These are phyloP conservation scores for Coemansia sp. DNA, from an alignment of 192 early-diverging fungal genomes.

Conservation along the genomic window DNA sequence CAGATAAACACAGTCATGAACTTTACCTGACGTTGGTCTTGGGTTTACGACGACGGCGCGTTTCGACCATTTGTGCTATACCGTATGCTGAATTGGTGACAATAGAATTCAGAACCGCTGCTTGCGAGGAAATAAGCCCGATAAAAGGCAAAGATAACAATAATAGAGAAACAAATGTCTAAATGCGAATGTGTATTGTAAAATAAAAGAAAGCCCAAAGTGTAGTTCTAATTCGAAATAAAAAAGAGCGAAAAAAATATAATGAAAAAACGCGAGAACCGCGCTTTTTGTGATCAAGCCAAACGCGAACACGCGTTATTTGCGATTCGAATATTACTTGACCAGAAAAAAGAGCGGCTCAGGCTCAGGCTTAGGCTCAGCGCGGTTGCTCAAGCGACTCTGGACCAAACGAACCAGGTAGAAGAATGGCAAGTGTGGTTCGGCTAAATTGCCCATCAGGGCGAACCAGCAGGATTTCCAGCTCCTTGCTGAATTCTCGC, in stretches of 20 bases:
- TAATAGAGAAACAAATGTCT: neutral
- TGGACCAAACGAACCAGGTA: constrained; percentile 75
- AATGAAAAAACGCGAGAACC: constrained; percentile 4
- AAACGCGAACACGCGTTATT: neutral
- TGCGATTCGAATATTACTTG: neutral
- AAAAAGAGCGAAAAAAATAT: constrained; percentile 14
- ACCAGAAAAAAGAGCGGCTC: neutral
- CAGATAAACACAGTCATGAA: neutral
- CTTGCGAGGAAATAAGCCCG: neutral
- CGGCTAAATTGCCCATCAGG: constrained; percentile 56
- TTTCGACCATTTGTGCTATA: constrained; percentile 45
- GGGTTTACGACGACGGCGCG: constrained; percentile 45
- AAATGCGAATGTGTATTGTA: constrained; percentile 5
- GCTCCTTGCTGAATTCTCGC: constrained; percentile 73
- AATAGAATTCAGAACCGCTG: neutral
- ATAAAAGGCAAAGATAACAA: neutral
- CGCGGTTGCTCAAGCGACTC: constrained; percentile 49
- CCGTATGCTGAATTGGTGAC: neutral
- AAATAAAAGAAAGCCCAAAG: constrained; percentile 8
- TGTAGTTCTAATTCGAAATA: neutral
- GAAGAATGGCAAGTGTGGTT: constrained; percentile 58
- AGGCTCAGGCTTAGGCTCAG: neutral
- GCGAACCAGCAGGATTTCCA: constrained; percentile 64
- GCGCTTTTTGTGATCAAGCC: neutral
- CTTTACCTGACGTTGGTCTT: constrained; percentile 50